Evolutionary conservation across 106 monocot species (phyloP).

Genomic region (Dendrobium catenatum): DNA sequence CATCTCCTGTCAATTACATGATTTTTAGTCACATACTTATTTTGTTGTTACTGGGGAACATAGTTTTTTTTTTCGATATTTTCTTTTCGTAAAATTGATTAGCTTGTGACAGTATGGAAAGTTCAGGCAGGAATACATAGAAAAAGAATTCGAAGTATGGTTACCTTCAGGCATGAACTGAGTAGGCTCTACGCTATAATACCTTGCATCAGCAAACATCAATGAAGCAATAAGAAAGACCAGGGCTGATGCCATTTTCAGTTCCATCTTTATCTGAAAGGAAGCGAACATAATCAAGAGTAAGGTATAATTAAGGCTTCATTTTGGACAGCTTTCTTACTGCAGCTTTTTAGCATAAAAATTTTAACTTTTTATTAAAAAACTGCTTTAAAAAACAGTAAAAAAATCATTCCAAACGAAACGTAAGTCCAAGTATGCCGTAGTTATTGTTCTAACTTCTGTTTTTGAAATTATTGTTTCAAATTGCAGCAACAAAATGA

Average conservation of each 20-base stretch:
- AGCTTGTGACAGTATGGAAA: no score
- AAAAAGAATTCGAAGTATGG: background rate
- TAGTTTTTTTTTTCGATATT: background rate
- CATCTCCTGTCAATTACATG: background rate
- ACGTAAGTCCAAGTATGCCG: no score
- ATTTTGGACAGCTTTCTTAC: no score
- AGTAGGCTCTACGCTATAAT: background rate
- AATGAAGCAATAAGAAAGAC: background rate
- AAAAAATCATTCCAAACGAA: no score
- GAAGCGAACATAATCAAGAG: background rate
- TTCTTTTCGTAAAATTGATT: background rate
- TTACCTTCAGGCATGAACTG: conserved; percentile 4
- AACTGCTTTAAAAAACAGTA: no score
- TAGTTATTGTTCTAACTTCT: no score
- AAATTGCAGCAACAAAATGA: no score
- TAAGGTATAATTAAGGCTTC: background rate
- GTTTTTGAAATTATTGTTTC: no score
- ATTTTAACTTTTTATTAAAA: no score
- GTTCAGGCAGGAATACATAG: no score
- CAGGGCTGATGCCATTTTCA: background rate
- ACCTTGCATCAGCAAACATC: conserved; percentile 1
- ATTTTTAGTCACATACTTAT: background rate
- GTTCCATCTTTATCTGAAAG: conserved; percentile 6
- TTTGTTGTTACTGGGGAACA: no score
- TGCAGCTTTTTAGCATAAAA: no score